phyloP scores from a whole-genome alignment of 768 basidiomycete genomes.

The Lactarius evosmus region DNA sequence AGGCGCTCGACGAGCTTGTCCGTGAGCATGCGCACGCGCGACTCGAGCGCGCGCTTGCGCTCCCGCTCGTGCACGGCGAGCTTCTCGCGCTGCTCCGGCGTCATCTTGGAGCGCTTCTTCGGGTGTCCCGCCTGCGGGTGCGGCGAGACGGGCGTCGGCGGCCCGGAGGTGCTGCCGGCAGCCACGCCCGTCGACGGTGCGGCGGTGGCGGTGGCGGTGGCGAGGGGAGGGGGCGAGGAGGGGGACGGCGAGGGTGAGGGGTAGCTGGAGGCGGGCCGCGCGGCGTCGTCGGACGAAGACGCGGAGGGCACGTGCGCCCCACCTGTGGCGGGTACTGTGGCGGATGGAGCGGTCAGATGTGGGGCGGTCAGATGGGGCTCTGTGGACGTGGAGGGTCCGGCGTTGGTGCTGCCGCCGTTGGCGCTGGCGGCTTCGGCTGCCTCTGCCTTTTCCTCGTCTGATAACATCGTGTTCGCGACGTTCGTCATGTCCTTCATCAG shows the following conservation, averaged over 20 bases:
- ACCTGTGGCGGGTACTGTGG: constrained; percentile 3
- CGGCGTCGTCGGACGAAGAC: constrained; percentile 6
- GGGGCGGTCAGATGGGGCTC: constrained; percentile 6
- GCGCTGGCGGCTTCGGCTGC: constrained; percentile 32
- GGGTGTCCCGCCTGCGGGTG: constrained; percentile 32
- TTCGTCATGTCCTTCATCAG: constrained; percentile 92
- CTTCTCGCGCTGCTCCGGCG: constrained; percentile 83
- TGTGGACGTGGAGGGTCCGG: constrained; percentile 15
- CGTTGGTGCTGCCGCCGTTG: constrained; percentile 29
- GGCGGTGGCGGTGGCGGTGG: constrained; percentile 5
- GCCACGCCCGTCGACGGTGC: neutral
- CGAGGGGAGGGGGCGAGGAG: neutral
- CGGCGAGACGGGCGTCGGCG: constrained; percentile 20
- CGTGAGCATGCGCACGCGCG: constrained; percentile 69
- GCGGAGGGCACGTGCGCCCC: neutral
- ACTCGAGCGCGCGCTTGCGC: constrained; percentile 73
- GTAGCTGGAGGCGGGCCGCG: neutral
- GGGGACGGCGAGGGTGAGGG: neutral
- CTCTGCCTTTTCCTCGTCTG: constrained; percentile 89
- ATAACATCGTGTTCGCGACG: constrained; percentile 82
- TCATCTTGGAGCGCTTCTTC: constrained; percentile 49
- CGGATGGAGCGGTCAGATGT: too few species aligned
- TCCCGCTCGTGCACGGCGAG: constrained; percentile 79
- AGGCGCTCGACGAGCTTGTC: constrained; percentile 81
- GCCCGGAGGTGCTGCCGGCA: constrained; percentile 22